Percentiles rank a stretch among this genome's conserved stretches.
These are phyloP conservation scores for Leishmania braziliensis DNA, from an alignment of 208 protist species.

Conservation along the genomic window DNA sequence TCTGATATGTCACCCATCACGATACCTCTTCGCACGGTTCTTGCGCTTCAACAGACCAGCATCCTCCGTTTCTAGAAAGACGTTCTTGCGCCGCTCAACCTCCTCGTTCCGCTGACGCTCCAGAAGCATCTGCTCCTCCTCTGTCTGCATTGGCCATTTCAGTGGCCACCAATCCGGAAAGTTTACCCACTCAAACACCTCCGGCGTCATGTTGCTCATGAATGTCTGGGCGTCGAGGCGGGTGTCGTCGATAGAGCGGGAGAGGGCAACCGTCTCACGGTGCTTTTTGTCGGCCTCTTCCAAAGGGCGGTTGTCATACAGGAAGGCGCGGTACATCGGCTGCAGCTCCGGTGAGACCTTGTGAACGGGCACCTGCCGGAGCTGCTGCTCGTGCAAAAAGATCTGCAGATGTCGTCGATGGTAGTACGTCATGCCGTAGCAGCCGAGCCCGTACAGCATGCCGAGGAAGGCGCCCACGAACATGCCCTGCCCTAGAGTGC, in stretches of 20 bases:
- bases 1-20: conserved; percentile 42
- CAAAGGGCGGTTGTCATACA: conserved; percentile 82
- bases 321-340: conserved; percentile 80
- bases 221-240: conserved; percentile 78
- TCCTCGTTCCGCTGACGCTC: conserved; percentile 81
- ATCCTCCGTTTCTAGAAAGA: conserved; percentile 80
- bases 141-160: conserved; percentile 74
- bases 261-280: conserved; percentile 58
- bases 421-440: conserved; percentile 80
- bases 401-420: conserved; percentile 58
- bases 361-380: conserved; percentile 79
- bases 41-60: conserved; percentile 75
- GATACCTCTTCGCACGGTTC: conserved; percentile 65
- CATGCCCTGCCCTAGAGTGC: conserved; percentile 64
- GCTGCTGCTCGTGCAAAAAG: conserved; percentile 80
- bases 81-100: conserved; percentile 64
- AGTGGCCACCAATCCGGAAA: conserved; percentile 92
- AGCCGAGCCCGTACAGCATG: conserved; percentile 70
- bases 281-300: conserved; percentile 60
- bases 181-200: conserved; percentile 87
- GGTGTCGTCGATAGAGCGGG: conserved; percentile 48
- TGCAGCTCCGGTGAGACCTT: conserved; percentile 86
- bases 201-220: conserved; percentile 84
- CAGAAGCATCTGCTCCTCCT: conserved; percentile 76
- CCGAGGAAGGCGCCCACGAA: conserved; percentile 75